These are phyloP conservation scores for Paramecium pentaurelia DNA, from an alignment of 73 alveolate species.

Conservation along the genomic window DNA sequence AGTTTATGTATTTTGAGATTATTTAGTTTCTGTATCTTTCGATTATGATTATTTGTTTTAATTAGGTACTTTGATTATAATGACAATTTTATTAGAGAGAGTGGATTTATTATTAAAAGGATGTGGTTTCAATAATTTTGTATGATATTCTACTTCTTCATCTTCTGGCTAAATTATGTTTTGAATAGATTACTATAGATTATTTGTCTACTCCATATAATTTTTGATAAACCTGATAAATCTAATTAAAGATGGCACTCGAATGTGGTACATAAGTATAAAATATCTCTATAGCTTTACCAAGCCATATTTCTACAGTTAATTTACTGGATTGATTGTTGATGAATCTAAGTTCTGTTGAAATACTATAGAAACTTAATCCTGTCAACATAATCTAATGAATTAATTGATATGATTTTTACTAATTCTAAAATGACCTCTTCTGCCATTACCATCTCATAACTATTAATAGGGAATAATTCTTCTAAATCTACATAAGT, in stretches of 20 bases:
- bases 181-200: neutral
- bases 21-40: neutral
- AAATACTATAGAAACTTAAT: slow-evolving; percentile 11
- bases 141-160: neutral
- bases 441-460: slow-evolving; percentile 42
- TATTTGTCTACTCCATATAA: slow-evolving; percentile 47
- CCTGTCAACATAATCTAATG: slow-evolving; percentile 34
- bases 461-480: neutral
- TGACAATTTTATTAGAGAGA: slow-evolving; percentile 25
- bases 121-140: slow-evolving; percentile 15
- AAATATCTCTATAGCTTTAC: slow-evolving; percentile 1
- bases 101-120: neutral
- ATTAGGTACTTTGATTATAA: slow-evolving; percentile 12
- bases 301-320: slow-evolving; percentile 2
- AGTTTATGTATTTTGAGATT: neutral
- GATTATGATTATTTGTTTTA: neutral
- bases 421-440: slow-evolving; percentile 47
- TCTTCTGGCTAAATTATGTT: slow-evolving; percentile 27
- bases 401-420: neutral
- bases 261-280: slow-evolving; percentile 41
- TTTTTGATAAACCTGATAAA: neutral
- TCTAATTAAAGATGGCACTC: neutral
- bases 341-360: slow-evolving; percentile 15
- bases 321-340: neutral
- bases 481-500: slow-evolving; percentile 39